Evolutionary conservation across 2,329 filamentous ascomycete genomes (phyloP), one percentile per base, ranked within the genome.

Genomic region (Sclerotinia trifoliorum): DNA sequence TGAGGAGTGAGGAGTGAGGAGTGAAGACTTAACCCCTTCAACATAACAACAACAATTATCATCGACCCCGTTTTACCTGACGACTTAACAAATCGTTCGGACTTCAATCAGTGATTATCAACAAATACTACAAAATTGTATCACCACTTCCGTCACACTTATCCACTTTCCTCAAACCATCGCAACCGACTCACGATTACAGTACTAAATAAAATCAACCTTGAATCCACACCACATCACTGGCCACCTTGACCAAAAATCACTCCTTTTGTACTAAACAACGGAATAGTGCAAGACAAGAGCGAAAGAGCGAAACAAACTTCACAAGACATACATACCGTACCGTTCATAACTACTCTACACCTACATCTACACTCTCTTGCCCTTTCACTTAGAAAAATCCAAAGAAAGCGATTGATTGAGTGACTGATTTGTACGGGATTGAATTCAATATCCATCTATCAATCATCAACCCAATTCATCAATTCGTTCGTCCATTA

Each of bases 91-190:
- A 54, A 32, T 15, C 15, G 15, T 54, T 54, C 51, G 15, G 3
- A 46, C 10, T 6, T 39, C 32, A 44, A 13, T 21, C 54, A 39
- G 19, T 39, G 10, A 56, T 39, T n/a, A 15, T 21, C 17, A 44
- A 44, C 56, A 44, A 6, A 8, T 13, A 44, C 42, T 48, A n/a
- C 57, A 19, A 61, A 48, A 48, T 13, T 48, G 42, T 48, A 61
- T 15, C 42, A 61, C 57, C 44, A 35, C 42, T 46, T 60, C 24
- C 57, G 57, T 60, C 57, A 61, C 57, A 13, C 42, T 48, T 46
- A 61, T 32, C 42, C 57, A 60, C 44, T 61, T 61, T 26, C 35
- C 46, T 48, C 15, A 48, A 24, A 39, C 54, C 32, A 7, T n/a
- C 46, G 26, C 54, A 21, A 17, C 24, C 54, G 54, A 42, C 5